Conservation (phyloP, 164 flowering plant species). For the Amborella trichopoda region DNA sequence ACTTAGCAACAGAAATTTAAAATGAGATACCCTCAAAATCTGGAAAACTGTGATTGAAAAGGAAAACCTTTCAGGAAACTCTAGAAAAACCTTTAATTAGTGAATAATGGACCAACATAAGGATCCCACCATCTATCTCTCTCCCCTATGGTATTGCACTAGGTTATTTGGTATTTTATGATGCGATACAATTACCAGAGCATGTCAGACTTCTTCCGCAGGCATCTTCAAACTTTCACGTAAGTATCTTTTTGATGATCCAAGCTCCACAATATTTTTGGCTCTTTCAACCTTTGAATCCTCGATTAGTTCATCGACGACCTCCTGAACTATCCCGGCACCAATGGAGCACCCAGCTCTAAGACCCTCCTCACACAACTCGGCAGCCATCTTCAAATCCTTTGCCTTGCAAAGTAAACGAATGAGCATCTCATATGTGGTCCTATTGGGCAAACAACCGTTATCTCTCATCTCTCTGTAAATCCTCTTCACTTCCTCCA, state of each 20-base stretch:
- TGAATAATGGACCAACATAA: no score
- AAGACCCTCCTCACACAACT: slow-evolving; percentile 2
- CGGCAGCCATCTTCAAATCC: slow-evolving; percentile 3
- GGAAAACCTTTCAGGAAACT: no score
- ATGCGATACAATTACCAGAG: no score
- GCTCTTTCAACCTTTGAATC: slow-evolving; percentile 4
- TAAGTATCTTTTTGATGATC: neutral
- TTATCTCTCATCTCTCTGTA: neutral
- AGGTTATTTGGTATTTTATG: no score
- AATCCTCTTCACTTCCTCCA: slow-evolving; percentile 6
- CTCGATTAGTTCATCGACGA: slow-evolving; percentile 4
- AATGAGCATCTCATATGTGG: slow-evolving; percentile 2
- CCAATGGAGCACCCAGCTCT: neutral
- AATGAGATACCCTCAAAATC: no score
- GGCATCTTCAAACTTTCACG: neutral
- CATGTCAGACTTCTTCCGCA: no score
- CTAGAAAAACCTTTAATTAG: no score
- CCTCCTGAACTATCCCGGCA: slow-evolving; percentile 2
- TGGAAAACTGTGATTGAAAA: no score
- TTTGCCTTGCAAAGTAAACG: slow-evolving; percentile 3
- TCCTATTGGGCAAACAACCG: neutral
- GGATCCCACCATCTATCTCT: no score
- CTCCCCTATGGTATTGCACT: no score
- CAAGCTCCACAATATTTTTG: slow-evolving; percentile 5
- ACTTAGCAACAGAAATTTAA: no score